Evolutionary conservation across 2,329 filamentous ascomycete genomes (phyloP), one percentile per base, ranked within the genome.

Genomic region (Chaetomium sp.): DNA sequence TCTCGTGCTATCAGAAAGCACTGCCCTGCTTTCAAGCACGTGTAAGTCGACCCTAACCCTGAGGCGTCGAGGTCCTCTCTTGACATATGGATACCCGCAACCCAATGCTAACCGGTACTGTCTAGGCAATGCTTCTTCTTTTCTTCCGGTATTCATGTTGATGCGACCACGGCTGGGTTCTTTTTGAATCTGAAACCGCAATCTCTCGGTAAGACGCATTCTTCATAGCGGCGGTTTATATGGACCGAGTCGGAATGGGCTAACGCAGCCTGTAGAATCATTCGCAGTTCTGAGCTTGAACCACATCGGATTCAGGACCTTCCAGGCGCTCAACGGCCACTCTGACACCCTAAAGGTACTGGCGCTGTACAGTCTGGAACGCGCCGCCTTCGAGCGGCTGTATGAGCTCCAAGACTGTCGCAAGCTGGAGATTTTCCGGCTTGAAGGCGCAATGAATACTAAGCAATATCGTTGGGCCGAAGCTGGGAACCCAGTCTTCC

Each of bases 21-120:
- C 61, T 89, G 86, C 61, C 81, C 81, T 1, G 71, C 77, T 7
- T 86, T 90, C 62, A 75, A 76, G 44, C 76, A 79, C 41, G 68
- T 90, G 60, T 63, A 60, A 52, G 62, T 57, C 38, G 40, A 19
- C 36, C 41, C 47, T 46, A 47, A 38, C 34, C 40, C 47, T 46
- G 19, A 6, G 10, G 35, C n/a, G 10, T 2, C 5, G 42, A 27
- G 6, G 33, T 51, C 5, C 37, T 38, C 46, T 27, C 42, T 8
- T n/a, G 7, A 41, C 9, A 14, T 5, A 6, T 35, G 40, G 11
- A 12, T 37, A 11, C 19, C 7, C 19, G 42, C 12, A 34, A n/a
- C 37, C 11, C 37, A 6, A 14, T 38, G 11, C 49, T 54, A 47
- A 11, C 19, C 19, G 19, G 19, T 27, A 27, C 19, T 27, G 19